Evolutionary conservation across 192 early-diverging fungal species (phyloP), one percentile per base, ranked within the genome.

Genomic region (Backusella tarrabulga): DNA sequence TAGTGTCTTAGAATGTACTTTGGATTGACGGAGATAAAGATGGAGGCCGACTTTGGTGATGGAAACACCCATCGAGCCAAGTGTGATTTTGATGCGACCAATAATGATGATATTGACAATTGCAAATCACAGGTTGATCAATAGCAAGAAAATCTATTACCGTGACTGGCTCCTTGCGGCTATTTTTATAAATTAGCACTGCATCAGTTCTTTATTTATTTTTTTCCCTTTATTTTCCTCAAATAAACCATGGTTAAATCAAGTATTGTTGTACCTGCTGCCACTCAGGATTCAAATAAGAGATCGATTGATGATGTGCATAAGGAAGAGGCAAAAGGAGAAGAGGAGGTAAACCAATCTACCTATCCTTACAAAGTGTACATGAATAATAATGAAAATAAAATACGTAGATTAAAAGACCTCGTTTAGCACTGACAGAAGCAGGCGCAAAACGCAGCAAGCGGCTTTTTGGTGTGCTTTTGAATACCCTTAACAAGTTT

Each of bases 401-500:
- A 26, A 26, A 29, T 23, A 50, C 26, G 9, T 80, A 79, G 73
- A 26, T 26, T 3, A 83, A 86, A 78, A 74, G 85, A 34, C 85
- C 85, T n/a, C 83, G 85, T 32, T 70, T 86, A 60, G 72, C 81
- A 32, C 44, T 84, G 29, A 79, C 72, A 26, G 67, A 71, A 44
- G 84, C 83, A 60, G 74, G 75, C 7, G 71, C 81, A 29, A 72
- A 84, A 56, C 79, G 87, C 41, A 69, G 80, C 3, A 75, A 87
- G 54, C 77, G 87, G 34, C 80, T 89, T 73, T 89, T 89, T 75
- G 88, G 87, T 11, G 77, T 85, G 19, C 44, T 89, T 12, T 54
- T 89, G 63, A 88, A 86, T 21, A 89, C 88, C 1, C 74, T 89
- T 2, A 85, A 79, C 4, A 88, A 89, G 75, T 89, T 89, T 73